Base-by-base conservation (phyloP, 2,329 filamentous ascomycete genomes). In the Sporothrix pseudoabietina region DNA sequence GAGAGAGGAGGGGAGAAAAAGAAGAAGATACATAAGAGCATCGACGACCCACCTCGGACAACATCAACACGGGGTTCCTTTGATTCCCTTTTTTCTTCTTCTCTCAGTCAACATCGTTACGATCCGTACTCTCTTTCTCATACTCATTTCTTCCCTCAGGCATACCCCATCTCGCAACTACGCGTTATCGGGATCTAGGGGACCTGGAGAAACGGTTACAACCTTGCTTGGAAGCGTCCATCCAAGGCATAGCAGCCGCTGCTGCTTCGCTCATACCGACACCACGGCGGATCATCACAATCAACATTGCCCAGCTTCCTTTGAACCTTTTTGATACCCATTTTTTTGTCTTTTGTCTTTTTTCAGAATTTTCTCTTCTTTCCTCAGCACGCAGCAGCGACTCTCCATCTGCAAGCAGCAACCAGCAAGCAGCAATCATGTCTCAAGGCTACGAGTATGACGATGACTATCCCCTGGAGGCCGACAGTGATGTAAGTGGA, bases 161-260 rank as follows among this genome's bases (percentile, higher is more conserved):
- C 54, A 35, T 22, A n/a, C 52, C 70, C 35, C 61, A 44, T 54
- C 39, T 68, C 49, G 54, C n/a, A 59, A 12, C 35, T 35, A 9
- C 22, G 52, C 19, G 35, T 63, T 55, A 30, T 72, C 44, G 47
- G 52, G 39, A 69, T 35, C 57, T 30, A n/a, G 55, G 54, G 39
- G 22, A 4, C 19, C 57, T 71, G 63, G 16, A 63, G 19, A 39
- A 14, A 41, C 69, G 47, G 54, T 73, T 61, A 61, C 52, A 19
- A 57, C 71, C 72, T 75, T 75, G 75, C 41, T 69, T 76, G 75
- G 75, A 76, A 73, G 75, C 73, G 75, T 76, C 74, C 73, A 73
- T 69, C 49, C 74, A 73, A 75, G 73, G 61, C 59, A 72, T 19
- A 71, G 74, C 72, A 72, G 75, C 75, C 74, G 75, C 75, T 76